Evolutionary conservation across 441 rosid genomes (phyloP), one percentile per base, ranked within the genome.

Genomic region (Manihot esculenta): DNA sequence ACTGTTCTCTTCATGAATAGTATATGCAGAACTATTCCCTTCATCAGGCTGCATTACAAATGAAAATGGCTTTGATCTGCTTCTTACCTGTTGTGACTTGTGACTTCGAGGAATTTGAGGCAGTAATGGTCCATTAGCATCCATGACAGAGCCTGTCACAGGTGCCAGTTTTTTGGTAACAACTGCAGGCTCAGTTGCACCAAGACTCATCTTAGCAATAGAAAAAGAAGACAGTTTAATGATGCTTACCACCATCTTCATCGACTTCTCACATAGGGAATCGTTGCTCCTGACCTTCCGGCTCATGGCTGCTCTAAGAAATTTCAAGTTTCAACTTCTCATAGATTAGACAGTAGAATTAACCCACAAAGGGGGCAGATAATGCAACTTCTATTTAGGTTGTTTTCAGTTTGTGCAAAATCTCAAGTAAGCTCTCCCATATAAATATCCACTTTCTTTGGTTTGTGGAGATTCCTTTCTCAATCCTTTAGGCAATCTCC

Each of bases 211-310:
- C 67, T 81, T 76, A 68, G 90, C 84, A 50, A 89, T 74, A 13
- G 87, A 87, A 68, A 87, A 77, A 26, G 91, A 82, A 17, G 90
- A 89, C 51, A 65, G 42, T 71, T 70, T 87, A 12, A 87, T 50
- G 71, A 87, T 78, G 75, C 75, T 84, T 5, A 73, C 73, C 70
- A 78, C 80, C 81, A 87, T 66, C 76, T 87, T 79, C 85, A 85
- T 62, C 20, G 94, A 87, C 18, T 74, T 80, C 77, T 79, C 85
- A 21, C 82, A 71, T 0, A 89, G 71, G 35, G 94, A 83, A 44
- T 79, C 56, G 69, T 63, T 77, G 72, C 55, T 82, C 53, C 79
- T 76, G 21, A 69, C 65, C 20, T 77, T 78, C 23, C 55, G 18
- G 56, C 68, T 68, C 84, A 83, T 85, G 69, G 60, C 72, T 51